phyloP scores from a whole-genome alignment of 345 rosid species.

The Populus euphratica region DNA sequence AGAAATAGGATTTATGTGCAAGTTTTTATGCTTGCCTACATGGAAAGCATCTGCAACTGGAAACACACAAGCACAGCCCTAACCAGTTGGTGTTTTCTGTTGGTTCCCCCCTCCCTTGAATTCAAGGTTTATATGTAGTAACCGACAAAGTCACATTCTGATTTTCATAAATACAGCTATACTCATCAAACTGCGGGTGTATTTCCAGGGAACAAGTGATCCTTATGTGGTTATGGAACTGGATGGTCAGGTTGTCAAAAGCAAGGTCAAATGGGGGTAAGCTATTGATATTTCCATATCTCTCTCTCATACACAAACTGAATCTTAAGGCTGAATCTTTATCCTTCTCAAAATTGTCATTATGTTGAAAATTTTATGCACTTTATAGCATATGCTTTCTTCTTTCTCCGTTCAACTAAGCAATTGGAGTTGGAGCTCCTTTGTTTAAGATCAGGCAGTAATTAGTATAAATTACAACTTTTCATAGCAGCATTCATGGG shows the following conservation, averaged over 20 bases:
- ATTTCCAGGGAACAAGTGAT: constrained; percentile 75
- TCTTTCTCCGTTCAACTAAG: neutral
- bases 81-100: too few relatives aligned
- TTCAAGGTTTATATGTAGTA: neutral
- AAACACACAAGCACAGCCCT: too few relatives aligned
- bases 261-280: constrained; percentile 79
- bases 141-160: neutral
- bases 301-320: neutral
- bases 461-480: neutral
- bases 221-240: constrained; percentile 81
- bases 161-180: neutral
- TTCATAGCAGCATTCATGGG: neutral
- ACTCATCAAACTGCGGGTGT: constrained; percentile 7
- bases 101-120: too few relatives aligned
- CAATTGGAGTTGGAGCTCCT: neutral
- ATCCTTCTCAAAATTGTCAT: neutral
- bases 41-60: too few relatives aligned
- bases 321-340: neutral
- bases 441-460: neutral
- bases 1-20: neutral
- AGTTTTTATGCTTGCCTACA: neutral
- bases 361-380: neutral
- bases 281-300: constrained; percentile 5
- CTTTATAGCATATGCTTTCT: neutral
- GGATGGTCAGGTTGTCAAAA: constrained; percentile 84